A percentile compares a stretch with the other conserved stretches of the same genome.
These are phyloP conservation scores for Didymella segeticola DNA, from an alignment of 2,329 filamentous ascomycete genomes.

Conservation along the genomic window DNA sequence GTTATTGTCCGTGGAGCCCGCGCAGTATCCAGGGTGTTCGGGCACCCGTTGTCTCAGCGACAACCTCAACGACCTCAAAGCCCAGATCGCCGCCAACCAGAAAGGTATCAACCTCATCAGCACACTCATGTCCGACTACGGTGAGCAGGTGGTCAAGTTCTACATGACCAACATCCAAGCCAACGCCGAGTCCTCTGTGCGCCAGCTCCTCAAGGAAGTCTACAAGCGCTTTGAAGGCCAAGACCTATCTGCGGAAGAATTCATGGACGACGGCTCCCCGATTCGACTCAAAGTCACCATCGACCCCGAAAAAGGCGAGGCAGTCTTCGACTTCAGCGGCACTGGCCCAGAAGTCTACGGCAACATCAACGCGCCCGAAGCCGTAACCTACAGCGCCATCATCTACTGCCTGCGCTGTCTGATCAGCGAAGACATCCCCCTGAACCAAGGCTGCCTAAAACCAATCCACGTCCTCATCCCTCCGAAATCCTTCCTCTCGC, in stretches of 20 bases:
- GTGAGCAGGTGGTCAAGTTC: conserved; percentile 76
- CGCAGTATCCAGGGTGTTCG: conserved; percentile 75
- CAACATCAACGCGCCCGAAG: conserved; percentile 82
- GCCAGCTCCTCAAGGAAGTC: conserved; percentile 75
- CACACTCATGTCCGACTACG: conserved; percentile 77
- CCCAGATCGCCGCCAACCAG: conserved; percentile 85
- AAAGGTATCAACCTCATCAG: conserved; percentile 82
- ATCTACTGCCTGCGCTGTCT: conserved; percentile 85
- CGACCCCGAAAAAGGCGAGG: conserved; percentile 74
- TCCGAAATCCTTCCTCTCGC: conserved; percentile 74
- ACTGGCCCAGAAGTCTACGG: conserved; percentile 81
- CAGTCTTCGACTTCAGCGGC: conserved; percentile 78
- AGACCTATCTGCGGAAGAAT: conserved; percentile 77
- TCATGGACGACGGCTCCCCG: conserved; percentile 86
- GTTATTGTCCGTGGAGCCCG: conserved; percentile 74
- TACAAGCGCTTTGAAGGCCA: conserved; percentile 71
- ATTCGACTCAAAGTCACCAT: conserved; percentile 79
- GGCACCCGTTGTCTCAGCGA: conserved; percentile 81
- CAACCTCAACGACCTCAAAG: conserved; percentile 86
- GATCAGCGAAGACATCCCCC: conserved; percentile 80
- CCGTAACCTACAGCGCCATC: conserved; percentile 82
- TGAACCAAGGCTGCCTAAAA: conserved; percentile 84
- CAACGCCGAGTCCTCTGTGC: conserved; percentile 79
- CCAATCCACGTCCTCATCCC: conserved; percentile 79
- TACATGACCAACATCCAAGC: conserved; percentile 85